Percentiles rank a stretch among this genome's conserved stretches.
Conservation (phyloP, 306 rosid genomes). For the Vicia villosa region DNA sequence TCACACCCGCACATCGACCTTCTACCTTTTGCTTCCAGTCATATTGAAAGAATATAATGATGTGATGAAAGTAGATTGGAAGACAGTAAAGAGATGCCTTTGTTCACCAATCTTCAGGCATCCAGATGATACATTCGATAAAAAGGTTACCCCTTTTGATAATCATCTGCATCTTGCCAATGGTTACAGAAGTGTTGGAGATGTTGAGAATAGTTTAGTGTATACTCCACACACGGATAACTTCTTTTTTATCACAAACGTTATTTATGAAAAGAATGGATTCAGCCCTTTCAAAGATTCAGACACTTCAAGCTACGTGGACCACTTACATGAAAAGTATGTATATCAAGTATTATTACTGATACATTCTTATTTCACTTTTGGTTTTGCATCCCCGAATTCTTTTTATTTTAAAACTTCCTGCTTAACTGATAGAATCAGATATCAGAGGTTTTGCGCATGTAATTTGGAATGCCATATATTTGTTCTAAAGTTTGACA, state of each 20-base stretch:
- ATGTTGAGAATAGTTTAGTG: conserved; percentile 74
- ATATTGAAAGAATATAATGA: conserved; percentile 45
- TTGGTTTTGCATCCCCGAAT: conserved; percentile 29
- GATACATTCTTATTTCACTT: conserved; percentile 28
- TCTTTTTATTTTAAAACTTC: conserved; percentile 28
- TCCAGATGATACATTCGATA: conserved; percentile 36
- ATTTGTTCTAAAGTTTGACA: conserved; percentile 10
- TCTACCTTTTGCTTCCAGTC: conserved; percentile 91
- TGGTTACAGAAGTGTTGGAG: conserved; percentile 59
- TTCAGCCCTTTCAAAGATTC: conserved; percentile 54
- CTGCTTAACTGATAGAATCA: conserved; percentile 16
- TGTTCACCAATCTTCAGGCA: conserved; percentile 75
- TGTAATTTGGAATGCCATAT: conserved; percentile 29
- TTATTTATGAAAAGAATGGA: conserved; percentile 54
- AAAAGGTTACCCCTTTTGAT: conserved; percentile 33
- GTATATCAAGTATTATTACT: neutral
- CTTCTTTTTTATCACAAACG: conserved; percentile 64
- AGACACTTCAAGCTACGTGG: conserved; percentile 51
- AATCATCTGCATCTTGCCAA: conserved; percentile 62
- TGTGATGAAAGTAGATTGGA: conserved; percentile 68
- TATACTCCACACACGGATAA: conserved; percentile 56
- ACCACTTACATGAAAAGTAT: conserved; percentile 57
- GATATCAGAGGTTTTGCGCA: neutral
- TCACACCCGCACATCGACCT: conserved; percentile 50
- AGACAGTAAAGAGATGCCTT: conserved; percentile 65